Base-by-base conservation (phyloP, 2,329 filamentous ascomycete species). In the Ceratocystis eucalypticola region DNA sequence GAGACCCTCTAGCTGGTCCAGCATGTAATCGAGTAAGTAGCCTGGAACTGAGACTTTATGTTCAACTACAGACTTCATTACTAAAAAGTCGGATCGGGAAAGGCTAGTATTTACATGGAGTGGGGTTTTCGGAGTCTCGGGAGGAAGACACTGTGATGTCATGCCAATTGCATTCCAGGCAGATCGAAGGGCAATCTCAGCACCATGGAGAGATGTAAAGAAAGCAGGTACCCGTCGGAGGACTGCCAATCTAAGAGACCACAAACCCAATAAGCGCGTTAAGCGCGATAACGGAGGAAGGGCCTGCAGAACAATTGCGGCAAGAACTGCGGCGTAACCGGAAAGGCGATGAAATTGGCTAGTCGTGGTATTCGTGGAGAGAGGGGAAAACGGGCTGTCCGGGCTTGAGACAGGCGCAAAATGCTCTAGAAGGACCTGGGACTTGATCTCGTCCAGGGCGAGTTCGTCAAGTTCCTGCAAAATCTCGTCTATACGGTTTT, bases 301-400 rank as follows among this genome's bases (percentile, higher is more conserved):
- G 2, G 91, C 85, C 72, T 94, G 89, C n/a, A 99, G 77, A 20
- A 96, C 88, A 44, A 93, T 96, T 33, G 92, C 89, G 0, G 94
- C 96, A 66, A 97, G 83, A 61, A 97, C 82, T 28, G 93, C 90
- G 7, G 91, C 92, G 33, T 65, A 62, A 25, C 61, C 66, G 2
- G 66, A 57, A 20, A 68, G 57, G 2, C 48, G 48, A 37, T 65
- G 63, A 7, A 53, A 48, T 2, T 63, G 50, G 22, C 50, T 8
- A n/a, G 30, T 45, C 10, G 50, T 28, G 48, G 37, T 59, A 25
- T 37, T 59, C 1, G 55, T n/a, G 82, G 79, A 67, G 83, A 85
- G 28, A 1, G 72, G 71, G 20, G 74, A 73, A 45, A 74, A 70
- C 2, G 76, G 75, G 8, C 75, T 76, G 20, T 71, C 71, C 7